Base-by-base conservation (phyloP, 2,329 filamentous ascomycete genomes). In the Macrophomina pseudophaseolina region DNA sequence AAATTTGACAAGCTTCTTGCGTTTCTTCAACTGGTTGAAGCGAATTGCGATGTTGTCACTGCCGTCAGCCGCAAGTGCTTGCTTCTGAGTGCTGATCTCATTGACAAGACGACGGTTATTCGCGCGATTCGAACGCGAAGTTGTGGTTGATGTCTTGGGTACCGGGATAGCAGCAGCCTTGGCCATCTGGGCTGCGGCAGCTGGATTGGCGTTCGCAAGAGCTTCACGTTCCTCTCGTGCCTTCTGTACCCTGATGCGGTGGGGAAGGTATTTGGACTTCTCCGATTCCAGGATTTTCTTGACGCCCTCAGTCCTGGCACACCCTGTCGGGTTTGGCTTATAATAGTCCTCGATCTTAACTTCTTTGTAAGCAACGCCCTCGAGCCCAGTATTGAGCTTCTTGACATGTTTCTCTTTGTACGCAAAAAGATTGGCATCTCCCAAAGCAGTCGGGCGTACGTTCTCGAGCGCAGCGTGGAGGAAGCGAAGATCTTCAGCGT, bases 11-110 rank as follows among this genome's bases (percentile, higher is more conserved):
- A 94, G 94, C 84, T 99, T 99, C 88, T 98, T 99, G 69, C 95
- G 91, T 82, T 98, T 99, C 86, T 98, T 97, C 67, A 99, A 89
- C 82, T 98, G 95, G 80, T 99, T 99, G 86, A 99, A 99, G 67
- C 94, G 91, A 74, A 99, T 88, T 35, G 95, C 93, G 73, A 97
- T 94, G 65, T 93, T 92, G 71, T 97, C 94, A 16, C 85, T 85
- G 38, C 58, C 58, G 42, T 84, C 81, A 69, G 90, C 91, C 23
- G 83, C 82, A 66, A 88, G 79, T 16, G 83, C 84, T 80, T 93
- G 93, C 83, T 97, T 97, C 78, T 97, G 94, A 53, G 95, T 92
- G 76, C 97, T 97, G 72, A 99, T 90, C 74, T 98, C 95, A 65
- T 95, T 95, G 70, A 97, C 91, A 69, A 96, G 90, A 56, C 95